These are phyloP conservation scores for Lagenidium giganteum DNA, from an alignment of 352 stramenopile genomes.

Conservation along the genomic window DNA sequence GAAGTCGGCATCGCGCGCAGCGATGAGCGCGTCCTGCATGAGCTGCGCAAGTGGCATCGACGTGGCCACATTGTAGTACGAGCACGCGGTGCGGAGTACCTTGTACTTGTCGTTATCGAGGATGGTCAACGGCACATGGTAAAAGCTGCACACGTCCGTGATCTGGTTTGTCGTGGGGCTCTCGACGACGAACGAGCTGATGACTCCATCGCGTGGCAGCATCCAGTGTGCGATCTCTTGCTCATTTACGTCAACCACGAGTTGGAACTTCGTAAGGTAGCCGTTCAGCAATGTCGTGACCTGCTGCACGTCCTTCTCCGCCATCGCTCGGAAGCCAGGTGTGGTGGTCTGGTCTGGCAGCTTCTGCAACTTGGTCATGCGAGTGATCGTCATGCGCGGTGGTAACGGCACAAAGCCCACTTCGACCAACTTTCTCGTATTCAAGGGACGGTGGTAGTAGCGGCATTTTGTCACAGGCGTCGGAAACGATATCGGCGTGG, in stretches of 20 bases:
- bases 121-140: constrained; percentile 95
- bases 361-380: constrained; percentile 87
- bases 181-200: constrained; percentile 90
- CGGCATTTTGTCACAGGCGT: constrained; percentile 89
- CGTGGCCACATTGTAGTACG: constrained; percentile 94
- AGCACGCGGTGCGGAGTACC: constrained; percentile 95
- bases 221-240: constrained; percentile 96
- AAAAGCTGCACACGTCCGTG: constrained; percentile 95
- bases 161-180: constrained; percentile 60
- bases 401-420: constrained; percentile 93
- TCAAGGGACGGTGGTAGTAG: constrained; percentile 96
- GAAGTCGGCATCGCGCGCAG: constrained; percentile 31
- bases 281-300: constrained; percentile 33
- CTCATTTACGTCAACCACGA: constrained; percentile 84
- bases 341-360: constrained; percentile 36
- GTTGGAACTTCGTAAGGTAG: constrained; percentile 50
- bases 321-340: constrained; percentile 35
- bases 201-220: constrained; percentile 91
- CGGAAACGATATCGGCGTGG: constrained; percentile 78
- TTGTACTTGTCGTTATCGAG: constrained; percentile 92
- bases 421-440: constrained; percentile 97
- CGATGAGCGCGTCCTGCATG: constrained; percentile 46
- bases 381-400: constrained; percentile 90
- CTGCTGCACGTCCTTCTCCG: constrained; percentile 28
- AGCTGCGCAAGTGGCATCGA: constrained; percentile 38